Conservation (phyloP, 139 green algal species). For the Chloropicon primus region DNA sequence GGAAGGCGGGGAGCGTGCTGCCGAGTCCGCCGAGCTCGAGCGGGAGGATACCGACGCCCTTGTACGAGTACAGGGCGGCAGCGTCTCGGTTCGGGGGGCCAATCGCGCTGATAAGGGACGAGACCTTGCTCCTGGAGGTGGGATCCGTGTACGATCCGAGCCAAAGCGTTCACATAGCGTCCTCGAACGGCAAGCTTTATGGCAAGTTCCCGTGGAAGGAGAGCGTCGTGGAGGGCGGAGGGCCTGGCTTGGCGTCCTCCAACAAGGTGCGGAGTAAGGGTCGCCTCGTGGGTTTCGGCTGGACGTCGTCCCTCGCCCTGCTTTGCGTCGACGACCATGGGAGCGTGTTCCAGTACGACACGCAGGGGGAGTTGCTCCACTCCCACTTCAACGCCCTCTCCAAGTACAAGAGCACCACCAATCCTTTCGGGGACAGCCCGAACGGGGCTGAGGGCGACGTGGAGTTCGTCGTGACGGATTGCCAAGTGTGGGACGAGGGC, state of each 20-base stretch:
- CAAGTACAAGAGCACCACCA: neutral
- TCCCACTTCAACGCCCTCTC: neutral
- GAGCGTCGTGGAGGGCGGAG: slow-evolving; percentile 16
- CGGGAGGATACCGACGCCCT: neutral
- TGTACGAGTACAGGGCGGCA: slow-evolving; percentile 25
- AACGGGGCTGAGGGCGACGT: neutral
- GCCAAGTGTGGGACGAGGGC: slow-evolving; percentile 30
- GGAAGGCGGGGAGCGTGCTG: neutral
- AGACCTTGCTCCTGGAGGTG: slow-evolving; percentile 56
- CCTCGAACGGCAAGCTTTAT: neutral
- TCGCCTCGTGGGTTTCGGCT: slow-evolving; percentile 50
- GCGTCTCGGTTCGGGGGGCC: slow-evolving; percentile 53
- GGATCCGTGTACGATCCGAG: neutral
- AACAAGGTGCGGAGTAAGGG: slow-evolving; percentile 45
- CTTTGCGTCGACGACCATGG: slow-evolving; percentile 47
- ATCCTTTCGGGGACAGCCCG: neutral
- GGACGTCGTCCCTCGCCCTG: slow-evolving; percentile 50
- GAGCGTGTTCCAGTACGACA: slow-evolving; percentile 23
- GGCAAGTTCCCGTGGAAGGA: slow-evolving; percentile 49
- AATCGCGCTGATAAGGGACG: slow-evolving; percentile 65
- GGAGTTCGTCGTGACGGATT: slow-evolving; percentile 27
- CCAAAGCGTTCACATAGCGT: neutral
- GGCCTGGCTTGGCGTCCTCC: slow-evolving; percentile 10
- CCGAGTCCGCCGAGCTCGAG: neutral
- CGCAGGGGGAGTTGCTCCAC: neutral